Base-by-base conservation (phyloP, 768 basidiomycete species). In the Krasilnikovozyma curviuscula region DNA sequence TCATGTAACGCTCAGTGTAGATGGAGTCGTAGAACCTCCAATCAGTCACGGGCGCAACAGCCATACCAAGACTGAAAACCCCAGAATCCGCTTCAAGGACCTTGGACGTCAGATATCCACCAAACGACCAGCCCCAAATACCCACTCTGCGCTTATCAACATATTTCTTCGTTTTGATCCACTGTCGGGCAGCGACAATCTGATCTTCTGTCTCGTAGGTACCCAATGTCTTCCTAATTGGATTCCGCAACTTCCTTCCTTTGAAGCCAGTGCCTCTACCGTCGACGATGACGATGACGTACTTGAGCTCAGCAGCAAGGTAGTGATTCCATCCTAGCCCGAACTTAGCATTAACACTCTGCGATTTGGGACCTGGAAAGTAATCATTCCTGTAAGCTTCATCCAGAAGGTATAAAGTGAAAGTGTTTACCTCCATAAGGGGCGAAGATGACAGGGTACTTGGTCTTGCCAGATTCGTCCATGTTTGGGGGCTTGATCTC, bases 1-100 rank as follows among this genome's bases (percentile, higher is more conserved):
- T 76, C 88, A 97, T 88, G 70, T 95, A 97, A 16, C 93, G 78
- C 57, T 98, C 93, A 2, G 93, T 98, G 63, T 97, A 97, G 54
- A 97, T 80, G 0, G 86, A 81, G 67, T 97, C 88, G 55, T 66
- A 66, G 55, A 56, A 63, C 27, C 49, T 70, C 83, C 85, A 89
- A 56, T 81, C 83, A 3, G 81, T 83, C 40, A 91, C 86, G 48
- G 86, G 86, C 74, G 86, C 86, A 29, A 93, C 77, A 3, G 85
- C 73, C 73, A 91, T 93, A 6, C 83, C 84, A 39, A 97, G 69
- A 3, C 80, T 78, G 65, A 97, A 86, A 13, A 95, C 74, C 5
- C 81, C 80, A 14, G 83, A 86, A 61, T 83, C 72, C 5, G 83
- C 80, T 66, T 98, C 93, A 12, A 83, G 74, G 4, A 91, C 77